Evolutionary conservation across 2,329 filamentous ascomycete species (phyloP), one percentile per base, ranked within the genome.

Genomic region (Cladosporium austrohemisphaericum): DNA sequence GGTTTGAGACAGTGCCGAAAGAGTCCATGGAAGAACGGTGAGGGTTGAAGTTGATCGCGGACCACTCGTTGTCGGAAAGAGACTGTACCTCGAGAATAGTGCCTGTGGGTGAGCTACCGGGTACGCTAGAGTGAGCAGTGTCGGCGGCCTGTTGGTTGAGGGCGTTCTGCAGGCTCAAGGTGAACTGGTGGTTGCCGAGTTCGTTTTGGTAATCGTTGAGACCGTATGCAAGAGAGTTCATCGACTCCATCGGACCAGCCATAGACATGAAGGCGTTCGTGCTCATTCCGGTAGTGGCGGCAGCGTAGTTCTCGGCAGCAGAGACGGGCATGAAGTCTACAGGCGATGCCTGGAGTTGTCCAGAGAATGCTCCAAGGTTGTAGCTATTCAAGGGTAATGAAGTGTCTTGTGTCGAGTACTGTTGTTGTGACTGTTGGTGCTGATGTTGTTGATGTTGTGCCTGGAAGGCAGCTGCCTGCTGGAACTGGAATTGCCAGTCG

Each of bases 1-100:
- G 92, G 70, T 96, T 95, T 76, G 95, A 94, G 63, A 95, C 91
- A 57, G 87, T 84, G 44, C 61, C 61, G 50, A 64, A 81, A 26
- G 80, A 77, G 58, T 92, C 86, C 58, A 86, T 83, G 29, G 84
- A 85, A 53, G 81, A 84, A 29, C 62, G 60, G 37, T 64, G 56
- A n/a, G 58, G 50, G 50, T 64, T 61, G 59, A 52, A 43, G 38
- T 49, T 49, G 50, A 96, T 83, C 57, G 86, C 80, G 43, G 81
- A 83, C 91, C 91, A 97, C 51, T 88, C 88, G 59, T 91, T 88
- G 60, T 94, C 90, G n/a, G 89, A 89, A 35, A 95, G 74, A 5
- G 92, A 96, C 41, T 92, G 74, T 26, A 95, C 87, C 68, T 96
- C 91, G 38, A 95, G 74, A 67, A 88, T 91, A 23, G 85, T 87